Base-by-base conservation (phyloP, 352 stramenopile genomes). In the Globisporangium barbulae region DNA sequence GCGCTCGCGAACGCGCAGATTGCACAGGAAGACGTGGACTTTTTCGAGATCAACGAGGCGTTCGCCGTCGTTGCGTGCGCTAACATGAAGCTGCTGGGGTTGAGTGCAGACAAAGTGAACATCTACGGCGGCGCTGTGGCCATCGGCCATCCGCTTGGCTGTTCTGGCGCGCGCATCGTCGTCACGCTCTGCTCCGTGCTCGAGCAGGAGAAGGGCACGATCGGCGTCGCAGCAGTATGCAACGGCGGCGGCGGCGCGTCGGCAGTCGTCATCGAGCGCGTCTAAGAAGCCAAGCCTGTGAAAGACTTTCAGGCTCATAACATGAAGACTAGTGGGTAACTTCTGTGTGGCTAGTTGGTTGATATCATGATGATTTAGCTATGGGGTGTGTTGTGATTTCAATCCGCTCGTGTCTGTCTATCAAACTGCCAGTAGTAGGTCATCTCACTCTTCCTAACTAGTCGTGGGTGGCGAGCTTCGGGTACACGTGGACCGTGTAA, bases 41-140 rank as follows among this genome's bases (percentile, higher is more conserved):
- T 90, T 73, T 94, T 97, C 71, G 97, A 99, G 79, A 98, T 99
- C 65, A 99, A 99, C 71, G 97, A 99, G 69, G 97, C 97, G 22
- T 99, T 99, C 73, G 83, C 92, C 2, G 95, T 98, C 17, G 97
- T 99, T 8, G 79, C 92, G 0, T 81, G 98, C 21, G 93, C 87
- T 2, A 99, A 98, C 78, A 91, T 86, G 58, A 73, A 97, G 72
- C 64, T 98, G 10, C 49, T 99, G 53, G 80, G 85, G 33, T 68
- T 99, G 6, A 88, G 98, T 73, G 69, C 71, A 22, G 69, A 70
- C 35, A 86, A 78, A 60, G 91, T 99, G 12, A 99, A 99, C 76
- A 91, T 98, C 2, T 97, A 98, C 70, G 97, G 97, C 57, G 97
- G 96, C 35, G 33, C 45, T 0, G 85, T 89, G 39, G 67, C 81